phyloP scores from a whole-genome alignment of 345 rosid genomes.

The Dipteronia sinensis region DNA sequence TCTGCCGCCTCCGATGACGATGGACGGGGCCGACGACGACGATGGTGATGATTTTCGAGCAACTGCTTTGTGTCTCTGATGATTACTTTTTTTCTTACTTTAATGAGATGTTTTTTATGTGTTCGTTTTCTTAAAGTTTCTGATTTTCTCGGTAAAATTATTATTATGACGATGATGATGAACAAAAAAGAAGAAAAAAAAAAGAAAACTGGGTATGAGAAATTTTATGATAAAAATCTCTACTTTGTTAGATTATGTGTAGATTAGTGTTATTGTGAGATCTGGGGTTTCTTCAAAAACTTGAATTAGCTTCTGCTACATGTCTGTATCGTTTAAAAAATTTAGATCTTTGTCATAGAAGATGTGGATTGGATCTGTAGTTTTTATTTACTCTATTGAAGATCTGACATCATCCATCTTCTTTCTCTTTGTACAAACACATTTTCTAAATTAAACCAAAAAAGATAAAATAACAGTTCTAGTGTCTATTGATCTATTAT shows the following conservation, averaged over 20 bases:
- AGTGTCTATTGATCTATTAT: neutral
- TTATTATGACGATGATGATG: neutral
- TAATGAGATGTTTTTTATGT: neutral
- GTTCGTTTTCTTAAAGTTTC: neutral
- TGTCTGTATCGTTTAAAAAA: constrained; percentile 21
- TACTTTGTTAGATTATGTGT: constrained; percentile 16
- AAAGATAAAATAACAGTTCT: neutral
- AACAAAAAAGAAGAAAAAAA: neutral
- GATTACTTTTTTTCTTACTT: neutral
- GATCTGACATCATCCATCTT: constrained; percentile 11
- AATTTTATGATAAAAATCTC: constrained; percentile 12
- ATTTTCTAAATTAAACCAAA: constrained; percentile 13
- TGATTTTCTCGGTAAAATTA: constrained; percentile 27
- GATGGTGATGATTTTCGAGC: constrained; percentile 29
- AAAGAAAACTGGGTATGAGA: constrained; percentile 14
- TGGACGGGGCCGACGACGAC: constrained; percentile 16
- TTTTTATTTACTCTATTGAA: constrained; percentile 3
- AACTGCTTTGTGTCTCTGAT: constrained; percentile 43
- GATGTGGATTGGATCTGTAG: constrained; percentile 21
- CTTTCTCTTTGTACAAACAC: constrained; percentile 21
- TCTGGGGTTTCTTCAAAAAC: constrained; percentile 20
- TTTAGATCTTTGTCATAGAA: constrained; percentile 15
- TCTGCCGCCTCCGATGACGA: constrained; percentile 37
- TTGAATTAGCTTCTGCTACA: neutral
- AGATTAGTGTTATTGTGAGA: constrained; percentile 22